Conservation (phyloP, 106 monocot genomes). For the Apostasia shenzhenica region DNA sequence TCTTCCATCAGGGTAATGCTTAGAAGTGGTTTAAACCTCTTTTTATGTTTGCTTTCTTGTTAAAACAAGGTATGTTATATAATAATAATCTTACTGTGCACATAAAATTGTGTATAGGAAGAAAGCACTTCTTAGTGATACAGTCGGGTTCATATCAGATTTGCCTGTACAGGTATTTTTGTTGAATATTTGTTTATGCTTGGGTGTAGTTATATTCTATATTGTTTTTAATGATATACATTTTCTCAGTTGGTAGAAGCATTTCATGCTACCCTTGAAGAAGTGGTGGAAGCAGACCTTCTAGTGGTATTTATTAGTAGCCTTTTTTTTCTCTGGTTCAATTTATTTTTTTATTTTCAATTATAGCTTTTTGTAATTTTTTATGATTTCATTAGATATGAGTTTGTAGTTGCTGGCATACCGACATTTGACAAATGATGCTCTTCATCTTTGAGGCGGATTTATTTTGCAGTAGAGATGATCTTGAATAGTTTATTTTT, state of each 20-base stretch:
- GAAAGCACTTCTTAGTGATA: slow-evolving; percentile 93
- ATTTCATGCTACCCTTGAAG: slow-evolving; percentile 98
- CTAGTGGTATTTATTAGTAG: slow-evolving; percentile 58
- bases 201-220: background rate
- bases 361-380: background rate
- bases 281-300: slow-evolving; percentile 96
- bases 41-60: background rate
- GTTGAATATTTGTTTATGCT: background rate
- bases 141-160: slow-evolving; percentile 98
- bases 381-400: background rate
- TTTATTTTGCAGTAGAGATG: no score
- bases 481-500: no score
- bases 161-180: slow-evolving; percentile 82
- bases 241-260: slow-evolving; percentile 88
- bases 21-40: background rate
- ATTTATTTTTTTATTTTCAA: background rate
- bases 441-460: background rate
- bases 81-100: background rate
- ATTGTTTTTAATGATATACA: background rate
- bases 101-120: slow-evolving; percentile 31
- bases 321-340: background rate
- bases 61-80: background rate
- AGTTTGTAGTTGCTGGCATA: background rate
- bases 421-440: background rate
- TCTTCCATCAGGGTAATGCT: slow-evolving; percentile 89